Evolutionary conservation across 495 filamentous ascomycete species (phyloP).

Genomic region (Cudoniella acicularis): DNA sequence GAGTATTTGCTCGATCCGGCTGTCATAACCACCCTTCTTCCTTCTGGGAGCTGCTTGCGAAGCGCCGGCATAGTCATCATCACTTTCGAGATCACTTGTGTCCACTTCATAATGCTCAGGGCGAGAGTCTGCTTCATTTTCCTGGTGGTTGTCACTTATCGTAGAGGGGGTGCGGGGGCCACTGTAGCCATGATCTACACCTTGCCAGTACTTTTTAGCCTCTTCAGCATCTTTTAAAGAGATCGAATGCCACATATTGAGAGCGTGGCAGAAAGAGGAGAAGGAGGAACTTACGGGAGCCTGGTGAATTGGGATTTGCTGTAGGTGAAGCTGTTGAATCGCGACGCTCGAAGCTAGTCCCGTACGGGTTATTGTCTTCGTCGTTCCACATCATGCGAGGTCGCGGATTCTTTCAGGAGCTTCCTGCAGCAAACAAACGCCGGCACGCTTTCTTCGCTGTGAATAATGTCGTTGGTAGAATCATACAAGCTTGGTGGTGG

Average conservation of each 20-base stretch:
- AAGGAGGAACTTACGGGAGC: conserved; percentile 42
- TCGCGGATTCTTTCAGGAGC: conserved; percentile 13
- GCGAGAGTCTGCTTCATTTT: conserved; percentile 6
- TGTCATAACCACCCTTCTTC: conserved; percentile 86
- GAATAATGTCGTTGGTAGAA: conserved; percentile 8
- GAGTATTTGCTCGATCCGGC: conserved; percentile 91
- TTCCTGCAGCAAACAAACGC: conserved; percentile 11
- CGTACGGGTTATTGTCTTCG: conserved; percentile 90
- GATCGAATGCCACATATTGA: conserved; percentile 32
- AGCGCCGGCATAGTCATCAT: conserved; percentile 49
- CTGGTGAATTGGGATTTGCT: conserved; percentile 60
- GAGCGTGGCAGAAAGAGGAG: conserved; percentile 23
- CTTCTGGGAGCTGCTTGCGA: conserved; percentile 47
- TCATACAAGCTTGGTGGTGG: background rate
- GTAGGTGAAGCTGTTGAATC: conserved; percentile 74
- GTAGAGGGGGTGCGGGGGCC: conserved; percentile 24
- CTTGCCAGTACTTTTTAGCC: conserved; percentile 42
- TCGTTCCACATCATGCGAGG: conserved; percentile 67
- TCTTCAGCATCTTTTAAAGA: conserved; percentile 28
- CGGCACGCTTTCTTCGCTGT: conserved; percentile 5
- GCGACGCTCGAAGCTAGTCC: conserved; percentile 75
- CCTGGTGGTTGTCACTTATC: conserved; percentile 22
- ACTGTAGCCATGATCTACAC: conserved; percentile 31
- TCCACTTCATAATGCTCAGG: conserved; percentile 38
- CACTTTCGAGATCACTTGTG: conserved; percentile 48